Percentiles rank a stretch among this genome's conserved stretches.
phyloP scores from a whole-genome alignment of 2,329 filamentous ascomycete genomes.

The Dendrostoma leiphaemia region DNA sequence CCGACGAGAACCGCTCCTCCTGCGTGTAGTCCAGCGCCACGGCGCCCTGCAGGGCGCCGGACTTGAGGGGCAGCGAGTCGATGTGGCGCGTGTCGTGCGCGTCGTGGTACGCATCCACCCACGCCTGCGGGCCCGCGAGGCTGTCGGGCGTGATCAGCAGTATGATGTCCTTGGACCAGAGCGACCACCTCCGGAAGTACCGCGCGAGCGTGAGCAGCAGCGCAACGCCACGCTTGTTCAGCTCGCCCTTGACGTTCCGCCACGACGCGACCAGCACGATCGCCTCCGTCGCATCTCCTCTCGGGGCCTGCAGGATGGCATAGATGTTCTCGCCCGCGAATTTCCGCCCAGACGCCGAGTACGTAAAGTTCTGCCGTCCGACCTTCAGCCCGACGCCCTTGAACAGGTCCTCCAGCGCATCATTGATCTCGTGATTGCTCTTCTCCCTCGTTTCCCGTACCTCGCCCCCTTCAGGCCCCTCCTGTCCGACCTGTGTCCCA shows the following conservation, averaged over 20 bases:
- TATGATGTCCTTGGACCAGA: constrained; percentile 99
- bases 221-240: constrained; percentile 86
- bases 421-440: constrained; percentile 51
- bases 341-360: constrained; percentile 71
- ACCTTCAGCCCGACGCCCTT: constrained; percentile 80
- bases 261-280: constrained; percentile 90
- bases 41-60: constrained; percentile 87
- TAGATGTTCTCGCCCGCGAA: constrained; percentile 88
- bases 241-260: constrained; percentile 73
- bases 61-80: constrained; percentile 80
- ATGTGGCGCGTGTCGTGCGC: constrained; percentile 72
- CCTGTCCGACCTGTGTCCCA: constrained; percentile 38
- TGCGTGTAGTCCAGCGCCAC: constrained; percentile 92
- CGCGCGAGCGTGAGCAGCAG: constrained; percentile 82
- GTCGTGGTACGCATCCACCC: constrained; percentile 97
- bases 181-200: constrained; percentile 96
- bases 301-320: constrained; percentile 86
- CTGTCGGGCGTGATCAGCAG: constrained; percentile 87
- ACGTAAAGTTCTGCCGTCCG: constrained; percentile 84
- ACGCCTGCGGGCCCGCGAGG: constrained; percentile 86
- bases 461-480: constrained; percentile 10
- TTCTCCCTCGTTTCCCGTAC: not conserved
- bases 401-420: constrained; percentile 73
- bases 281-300: constrained; percentile 94
- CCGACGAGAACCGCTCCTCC: constrained; percentile 77